phyloP scores from a whole-genome alignment of 2,329 filamentous ascomycete genomes.

The Penicillium sp. region DNA sequence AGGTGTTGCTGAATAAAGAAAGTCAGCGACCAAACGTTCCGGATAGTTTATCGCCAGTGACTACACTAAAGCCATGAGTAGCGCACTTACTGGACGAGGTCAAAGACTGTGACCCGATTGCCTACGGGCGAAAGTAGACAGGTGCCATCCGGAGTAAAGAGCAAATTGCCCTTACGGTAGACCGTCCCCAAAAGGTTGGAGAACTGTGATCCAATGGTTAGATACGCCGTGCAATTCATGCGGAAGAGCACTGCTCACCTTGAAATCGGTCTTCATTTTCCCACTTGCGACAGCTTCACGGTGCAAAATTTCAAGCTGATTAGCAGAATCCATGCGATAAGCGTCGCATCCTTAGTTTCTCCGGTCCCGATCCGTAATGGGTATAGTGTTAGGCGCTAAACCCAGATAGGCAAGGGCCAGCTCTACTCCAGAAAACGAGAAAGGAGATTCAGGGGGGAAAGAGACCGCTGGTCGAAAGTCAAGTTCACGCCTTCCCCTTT shows the following conservation, averaged over 20 bases:
- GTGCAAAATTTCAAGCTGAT: constrained; percentile 24
- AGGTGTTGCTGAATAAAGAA: constrained; percentile 37
- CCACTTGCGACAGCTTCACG: constrained; percentile 23
- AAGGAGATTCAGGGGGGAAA: constrained; percentile 31
- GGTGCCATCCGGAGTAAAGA: constrained; percentile 95
- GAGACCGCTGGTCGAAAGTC: constrained; percentile 13
- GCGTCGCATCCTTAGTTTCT: constrained; percentile 21
- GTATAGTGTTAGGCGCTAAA: constrained; percentile 14
- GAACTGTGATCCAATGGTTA: constrained; percentile 62
- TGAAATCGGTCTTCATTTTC: constrained; percentile 97
- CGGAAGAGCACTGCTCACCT: constrained; percentile 56
- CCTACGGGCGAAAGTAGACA: constrained; percentile 94
- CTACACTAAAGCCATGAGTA: not conserved
- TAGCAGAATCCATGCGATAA: constrained; percentile 21
- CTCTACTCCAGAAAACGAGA: constrained; percentile 30
- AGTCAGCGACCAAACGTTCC: constrained; percentile 3
- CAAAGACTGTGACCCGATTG: constrained; percentile 93
- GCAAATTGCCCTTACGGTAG: constrained; percentile 94
- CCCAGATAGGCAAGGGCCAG: constrained; percentile 27
- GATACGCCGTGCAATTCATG: not conserved
- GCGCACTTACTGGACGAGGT: constrained; percentile 78
- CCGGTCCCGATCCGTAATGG: constrained; percentile 13
- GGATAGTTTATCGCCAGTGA: not conserved
- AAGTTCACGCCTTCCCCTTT: constrained; percentile 22
- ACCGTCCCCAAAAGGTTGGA: constrained; percentile 98